Percentiles rank a stretch among this genome's conserved stretches.
phyloP scores from a whole-genome alignment of 805 yeast genomes.

The Cyberlindnera petersonii region DNA sequence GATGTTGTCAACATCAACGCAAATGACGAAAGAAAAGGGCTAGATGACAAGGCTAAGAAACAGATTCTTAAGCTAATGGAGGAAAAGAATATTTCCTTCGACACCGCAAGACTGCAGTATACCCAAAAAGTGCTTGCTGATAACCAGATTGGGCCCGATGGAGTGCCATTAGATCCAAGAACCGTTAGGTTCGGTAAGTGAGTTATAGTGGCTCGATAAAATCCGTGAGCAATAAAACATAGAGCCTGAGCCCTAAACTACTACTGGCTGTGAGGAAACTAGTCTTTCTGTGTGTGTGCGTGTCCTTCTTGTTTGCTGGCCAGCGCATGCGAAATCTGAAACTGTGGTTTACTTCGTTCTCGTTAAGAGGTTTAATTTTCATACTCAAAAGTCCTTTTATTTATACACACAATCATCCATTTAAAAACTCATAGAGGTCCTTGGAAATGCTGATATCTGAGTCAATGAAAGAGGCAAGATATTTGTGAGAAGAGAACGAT shows the following conservation, averaged over 20 bases:
- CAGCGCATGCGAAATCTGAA: not conserved
- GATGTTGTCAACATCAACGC: conserved; percentile 45
- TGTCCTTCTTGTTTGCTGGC: conserved; percentile 1
- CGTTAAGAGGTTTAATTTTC: not conserved
- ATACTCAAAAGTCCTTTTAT: not conserved
- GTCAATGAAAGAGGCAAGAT: conserved; percentile 33
- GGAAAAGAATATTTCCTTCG: conserved; percentile 48
- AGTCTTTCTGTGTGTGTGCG: too few relatives aligned
- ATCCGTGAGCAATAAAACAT: too few relatives aligned
- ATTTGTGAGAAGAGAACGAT: conserved; percentile 33
- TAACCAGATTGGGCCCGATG: conserved; percentile 59
- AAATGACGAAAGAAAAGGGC: conserved; percentile 57
- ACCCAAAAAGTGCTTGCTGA: conserved; percentile 41
- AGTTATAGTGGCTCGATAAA: too few relatives aligned
- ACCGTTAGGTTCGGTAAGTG: conserved; percentile 43
- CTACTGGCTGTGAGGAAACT: too few relatives aligned
- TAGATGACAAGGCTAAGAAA: conserved; percentile 50
- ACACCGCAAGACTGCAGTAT: conserved; percentile 61
- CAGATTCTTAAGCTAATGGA: conserved; percentile 55
- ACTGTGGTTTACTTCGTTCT: not conserved
- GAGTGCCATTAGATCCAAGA: conserved; percentile 64
- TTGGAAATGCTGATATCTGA: conserved; percentile 21
- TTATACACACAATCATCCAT: conserved; percentile 6
- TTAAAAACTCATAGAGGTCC: conserved; percentile 19
- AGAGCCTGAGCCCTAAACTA: too few relatives aligned